Evolutionary conservation across 805 yeast species (phyloP).

Genomic region (Hemisphaericaspora nanyangensis): DNA sequence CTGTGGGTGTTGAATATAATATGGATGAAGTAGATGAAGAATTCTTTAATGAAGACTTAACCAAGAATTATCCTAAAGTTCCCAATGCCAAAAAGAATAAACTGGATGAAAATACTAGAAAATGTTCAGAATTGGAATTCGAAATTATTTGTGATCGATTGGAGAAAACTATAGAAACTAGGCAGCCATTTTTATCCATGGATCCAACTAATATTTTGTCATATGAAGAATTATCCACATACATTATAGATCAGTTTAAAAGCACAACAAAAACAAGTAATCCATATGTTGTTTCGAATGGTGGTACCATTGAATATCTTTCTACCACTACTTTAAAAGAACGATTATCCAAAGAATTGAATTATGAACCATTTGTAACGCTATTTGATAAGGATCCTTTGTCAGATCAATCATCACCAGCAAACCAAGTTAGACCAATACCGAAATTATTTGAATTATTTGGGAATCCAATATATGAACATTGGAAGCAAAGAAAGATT

Average conservation of each 20-base stretch:
- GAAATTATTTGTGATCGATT: constrained; percentile 72
- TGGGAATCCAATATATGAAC: constrained; percentile 69
- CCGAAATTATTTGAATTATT: constrained; percentile 48
- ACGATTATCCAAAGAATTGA: constrained; percentile 52
- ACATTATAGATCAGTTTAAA: constrained; percentile 34
- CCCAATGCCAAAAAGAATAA: constrained; percentile 9
- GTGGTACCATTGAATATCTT: constrained; percentile 31
- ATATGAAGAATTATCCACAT: constrained; percentile 62
- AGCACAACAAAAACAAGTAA: constrained; percentile 21
- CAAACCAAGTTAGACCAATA: constrained; percentile 40
- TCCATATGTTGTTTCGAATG: constrained; percentile 22
- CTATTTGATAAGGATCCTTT: constrained; percentile 47
- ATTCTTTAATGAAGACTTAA: constrained; percentile 46
- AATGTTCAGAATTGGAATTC: constrained; percentile 78
- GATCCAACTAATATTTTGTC: constrained; percentile 76
- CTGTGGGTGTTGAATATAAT: constrained; percentile 78
- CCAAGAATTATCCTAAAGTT: constrained; percentile 30
- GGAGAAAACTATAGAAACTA: constrained; percentile 70
- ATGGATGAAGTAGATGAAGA: constrained; percentile 87
- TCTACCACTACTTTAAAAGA: constrained; percentile 58
- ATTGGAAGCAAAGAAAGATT: constrained; percentile 77
- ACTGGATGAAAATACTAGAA: constrained; percentile 14
- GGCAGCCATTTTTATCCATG: constrained; percentile 84
- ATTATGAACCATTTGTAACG: constrained; percentile 55
- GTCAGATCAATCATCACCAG: constrained; percentile 10